Evolutionary conservation across 192 early-diverging fungal species (phyloP).

Genomic region (Linnemannia schmuckeri): DNA sequence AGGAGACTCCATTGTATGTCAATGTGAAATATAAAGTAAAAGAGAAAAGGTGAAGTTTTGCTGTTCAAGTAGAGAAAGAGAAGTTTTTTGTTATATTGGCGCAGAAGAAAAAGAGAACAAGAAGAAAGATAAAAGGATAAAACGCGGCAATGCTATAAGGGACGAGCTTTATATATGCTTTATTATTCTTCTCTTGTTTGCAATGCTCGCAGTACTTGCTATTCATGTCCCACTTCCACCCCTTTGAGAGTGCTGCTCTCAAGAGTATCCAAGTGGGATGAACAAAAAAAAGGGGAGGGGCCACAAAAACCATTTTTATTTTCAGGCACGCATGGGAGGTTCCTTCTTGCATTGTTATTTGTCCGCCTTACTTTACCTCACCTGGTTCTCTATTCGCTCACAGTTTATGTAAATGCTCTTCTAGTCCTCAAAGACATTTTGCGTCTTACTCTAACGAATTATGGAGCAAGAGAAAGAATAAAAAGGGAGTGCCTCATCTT

Average conservation of each 20-base stretch:
- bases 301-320: background rate
- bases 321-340: background rate
- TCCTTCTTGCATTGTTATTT: background rate
- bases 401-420: no score
- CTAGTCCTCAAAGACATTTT: no score
- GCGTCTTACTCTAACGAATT: no score
- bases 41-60: background rate
- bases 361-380: no score
- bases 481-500: no score
- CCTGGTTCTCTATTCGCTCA: no score
- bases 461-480: no score
- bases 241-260: conserved; percentile 5
- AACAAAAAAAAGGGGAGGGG: background rate
- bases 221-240: background rate
- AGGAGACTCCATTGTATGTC: background rate
- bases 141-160: background rate
- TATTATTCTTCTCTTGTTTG: background rate
- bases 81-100: background rate
- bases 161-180: background rate
- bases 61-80: no score
- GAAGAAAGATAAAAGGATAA: background rate
- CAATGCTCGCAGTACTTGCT: background rate
- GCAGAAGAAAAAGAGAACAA: conserved; percentile 4
- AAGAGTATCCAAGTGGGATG: background rate
- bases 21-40: background rate